Conservation (phyloP, 148 eudicot species). For the Spergularia bocconei region DNA sequence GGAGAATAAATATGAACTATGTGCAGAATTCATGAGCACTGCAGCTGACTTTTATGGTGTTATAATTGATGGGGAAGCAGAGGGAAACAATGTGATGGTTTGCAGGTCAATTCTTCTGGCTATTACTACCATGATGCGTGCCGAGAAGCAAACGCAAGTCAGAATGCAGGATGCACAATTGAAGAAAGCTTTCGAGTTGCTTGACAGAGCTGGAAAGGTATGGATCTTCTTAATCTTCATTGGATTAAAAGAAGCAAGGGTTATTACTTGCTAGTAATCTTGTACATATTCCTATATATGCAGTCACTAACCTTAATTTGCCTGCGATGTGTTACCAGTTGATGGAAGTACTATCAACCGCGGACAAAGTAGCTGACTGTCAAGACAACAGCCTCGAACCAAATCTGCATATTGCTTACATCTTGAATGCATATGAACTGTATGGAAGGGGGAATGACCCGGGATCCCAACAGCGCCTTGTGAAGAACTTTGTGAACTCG, state of each 20-base stretch:
- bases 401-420: constrained; percentile 51
- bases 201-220: constrained; percentile 88
- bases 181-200: constrained; percentile 68
- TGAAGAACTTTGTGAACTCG: constrained; percentile 61
- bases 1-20: constrained; percentile 53
- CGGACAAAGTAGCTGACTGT: constrained; percentile 37
- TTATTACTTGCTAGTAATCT: too few species aligned
- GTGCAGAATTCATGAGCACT: constrained; percentile 66
- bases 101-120: constrained; percentile 67
- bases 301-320: constrained; percentile 13
- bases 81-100: constrained; percentile 62
- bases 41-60: constrained; percentile 73
- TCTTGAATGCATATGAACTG: constrained; percentile 64
- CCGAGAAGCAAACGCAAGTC: constrained; percentile 58
- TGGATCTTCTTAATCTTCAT: not conserved
- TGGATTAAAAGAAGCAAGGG: too few species aligned
- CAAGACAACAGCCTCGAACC: constrained; percentile 44
- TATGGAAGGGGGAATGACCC: constrained; percentile 59
- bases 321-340: constrained; percentile 42
- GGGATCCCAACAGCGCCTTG: constrained; percentile 53
- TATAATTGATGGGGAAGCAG: constrained; percentile 54
- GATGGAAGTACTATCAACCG: constrained; percentile 39
- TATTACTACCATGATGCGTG: constrained; percentile 67
- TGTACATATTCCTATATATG: not conserved
- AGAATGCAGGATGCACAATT: constrained; percentile 55